Percentiles rank a stretch among this genome's conserved stretches.
phyloP scores from a whole-genome alignment of 2,329 filamentous ascomycete species.

The Epichloe glyceriae region DNA sequence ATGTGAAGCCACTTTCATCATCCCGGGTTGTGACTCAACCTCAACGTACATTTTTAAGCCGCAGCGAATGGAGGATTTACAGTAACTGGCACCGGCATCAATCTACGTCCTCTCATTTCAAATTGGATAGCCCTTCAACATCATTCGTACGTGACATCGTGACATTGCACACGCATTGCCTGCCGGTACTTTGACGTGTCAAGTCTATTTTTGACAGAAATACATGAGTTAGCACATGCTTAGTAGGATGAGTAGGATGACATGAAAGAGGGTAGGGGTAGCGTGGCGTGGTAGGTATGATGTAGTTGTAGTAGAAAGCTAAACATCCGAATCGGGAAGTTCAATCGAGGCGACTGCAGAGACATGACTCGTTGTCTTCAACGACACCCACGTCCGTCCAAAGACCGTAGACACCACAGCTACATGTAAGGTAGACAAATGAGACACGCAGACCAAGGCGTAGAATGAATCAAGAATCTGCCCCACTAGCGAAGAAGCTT shows the following conservation, averaged over 20 bases:
- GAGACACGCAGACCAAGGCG: background rate
- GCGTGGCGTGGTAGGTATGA: background rate
- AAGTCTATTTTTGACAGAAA: background rate
- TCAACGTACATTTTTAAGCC: too few relatives aligned
- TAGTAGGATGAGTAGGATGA: background rate
- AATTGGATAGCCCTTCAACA: too few relatives aligned
- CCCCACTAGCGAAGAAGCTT: background rate
- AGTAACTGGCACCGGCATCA: too few relatives aligned
- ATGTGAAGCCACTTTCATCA: too few relatives aligned
- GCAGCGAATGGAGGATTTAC: too few relatives aligned
- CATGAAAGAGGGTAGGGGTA: background rate
- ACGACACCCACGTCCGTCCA: background rate
- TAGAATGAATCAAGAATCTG: background rate
- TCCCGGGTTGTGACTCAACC: too few relatives aligned
- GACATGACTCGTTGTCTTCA: background rate
- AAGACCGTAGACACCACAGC: too few relatives aligned
- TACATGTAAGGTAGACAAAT: background rate
- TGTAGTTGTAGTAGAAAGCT: background rate
- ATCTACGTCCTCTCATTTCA: too few relatives aligned
- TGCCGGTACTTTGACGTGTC: background rate
- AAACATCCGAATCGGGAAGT: constrained; percentile 1
- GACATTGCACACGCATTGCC: too few relatives aligned
- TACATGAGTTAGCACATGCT: background rate
- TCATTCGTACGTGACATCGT: too few relatives aligned
- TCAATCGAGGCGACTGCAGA: background rate